These are phyloP conservation scores for Aegilops sharonensis DNA, from an alignment of 176 grass and related monocot genomes.

Conservation along the genomic window DNA sequence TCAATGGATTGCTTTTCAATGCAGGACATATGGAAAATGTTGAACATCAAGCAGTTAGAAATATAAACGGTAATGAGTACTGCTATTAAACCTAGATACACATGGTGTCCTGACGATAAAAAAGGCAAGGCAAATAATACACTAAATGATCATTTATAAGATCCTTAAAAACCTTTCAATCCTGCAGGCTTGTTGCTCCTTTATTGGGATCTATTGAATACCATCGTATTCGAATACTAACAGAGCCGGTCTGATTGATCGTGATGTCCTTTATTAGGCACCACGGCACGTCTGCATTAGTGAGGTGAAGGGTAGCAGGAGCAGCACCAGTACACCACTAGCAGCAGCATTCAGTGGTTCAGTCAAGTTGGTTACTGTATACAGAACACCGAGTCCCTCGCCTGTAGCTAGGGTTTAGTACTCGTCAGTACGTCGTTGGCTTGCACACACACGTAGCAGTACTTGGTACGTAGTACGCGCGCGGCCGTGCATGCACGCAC, in stretches of 20 bases:
- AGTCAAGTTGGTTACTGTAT: background rate
- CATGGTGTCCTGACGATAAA: constrained; percentile 21
- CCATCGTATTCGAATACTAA: background rate
- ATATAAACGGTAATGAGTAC: background rate
- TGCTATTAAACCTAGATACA: background rate
- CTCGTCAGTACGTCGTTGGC: background rate
- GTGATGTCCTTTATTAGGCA: background rate
- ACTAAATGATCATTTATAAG: constrained; percentile 14
- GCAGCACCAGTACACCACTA: background rate
- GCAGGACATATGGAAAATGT: constrained; percentile 14
- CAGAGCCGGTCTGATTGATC: background rate
- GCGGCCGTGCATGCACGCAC: background rate
- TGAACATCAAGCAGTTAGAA: background rate
- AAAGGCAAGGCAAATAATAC: constrained; percentile 16
- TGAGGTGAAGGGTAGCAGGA: background rate
- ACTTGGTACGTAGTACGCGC: background rate
- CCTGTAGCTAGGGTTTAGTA: background rate
- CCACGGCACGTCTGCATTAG: constrained; percentile 28
- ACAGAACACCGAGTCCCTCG: constrained; percentile 14
- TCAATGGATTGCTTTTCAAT: constrained; percentile 26
- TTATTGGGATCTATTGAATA: constrained; percentile 26
- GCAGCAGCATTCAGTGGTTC: background rate
- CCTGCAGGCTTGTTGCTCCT: constrained; percentile 10
- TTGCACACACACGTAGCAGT: constrained; percentile 22
- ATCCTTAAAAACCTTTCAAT: constrained; percentile 4